These are phyloP conservation scores for Brassica nigra DNA, from an alignment of 345 rosid species.

Conservation along the genomic window DNA sequence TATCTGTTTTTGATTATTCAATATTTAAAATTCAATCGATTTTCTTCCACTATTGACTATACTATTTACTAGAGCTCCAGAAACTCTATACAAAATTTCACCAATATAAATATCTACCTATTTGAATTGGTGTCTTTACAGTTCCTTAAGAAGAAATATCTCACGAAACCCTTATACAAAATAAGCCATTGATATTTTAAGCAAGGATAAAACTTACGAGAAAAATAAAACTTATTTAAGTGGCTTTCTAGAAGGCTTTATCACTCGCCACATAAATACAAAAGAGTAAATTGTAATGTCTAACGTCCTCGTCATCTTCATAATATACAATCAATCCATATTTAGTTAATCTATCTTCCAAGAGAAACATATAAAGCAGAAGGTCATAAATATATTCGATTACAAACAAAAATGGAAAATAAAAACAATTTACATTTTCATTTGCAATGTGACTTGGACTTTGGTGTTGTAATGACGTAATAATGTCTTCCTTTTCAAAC, in stretches of 20 bases:
- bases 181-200: not conserved
- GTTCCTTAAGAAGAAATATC: conserved; percentile 20
- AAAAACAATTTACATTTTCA: not conserved
- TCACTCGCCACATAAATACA: conserved; percentile 17
- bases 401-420: conserved; percentile 5
- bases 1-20: not conserved
- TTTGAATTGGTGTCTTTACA: not conserved
- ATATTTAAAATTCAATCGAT: not conserved
- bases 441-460: conserved; percentile 18
- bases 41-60: not conserved
- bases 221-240: not conserved
- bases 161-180: not conserved
- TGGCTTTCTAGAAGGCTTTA: conserved; percentile 7
- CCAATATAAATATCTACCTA: not conserved
- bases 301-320: conserved; percentile 30
- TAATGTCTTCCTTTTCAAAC: not conserved
- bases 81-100: not conserved
- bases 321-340: conserved; percentile 16
- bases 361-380: conserved; percentile 7
- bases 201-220: conserved; percentile 23
- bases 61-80: not conserved
- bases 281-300: conserved; percentile 11
- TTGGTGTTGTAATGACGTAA: conserved; percentile 19
- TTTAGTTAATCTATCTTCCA: conserved; percentile 13
- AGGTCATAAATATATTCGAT: conserved; percentile 1